phyloP scores from a whole-genome alignment of 1,139 yeast genomes.

The Kodamaea plutei region DNA sequence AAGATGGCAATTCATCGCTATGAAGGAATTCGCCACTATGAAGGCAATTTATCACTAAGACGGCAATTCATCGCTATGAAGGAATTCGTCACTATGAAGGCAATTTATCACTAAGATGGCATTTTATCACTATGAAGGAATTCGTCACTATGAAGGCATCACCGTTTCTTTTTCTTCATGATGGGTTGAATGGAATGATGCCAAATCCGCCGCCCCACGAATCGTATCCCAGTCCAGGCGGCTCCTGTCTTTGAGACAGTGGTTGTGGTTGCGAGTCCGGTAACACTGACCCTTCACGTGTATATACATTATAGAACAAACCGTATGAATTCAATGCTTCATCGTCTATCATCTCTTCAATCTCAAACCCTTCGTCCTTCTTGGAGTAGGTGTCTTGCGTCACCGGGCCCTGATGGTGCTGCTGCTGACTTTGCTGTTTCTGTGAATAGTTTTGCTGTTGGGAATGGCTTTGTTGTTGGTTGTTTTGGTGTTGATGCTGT shows the following conservation, averaged over 20 bases:
- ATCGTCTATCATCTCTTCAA: constrained; percentile 31
- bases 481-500: neutral
- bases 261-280: constrained; percentile 20
- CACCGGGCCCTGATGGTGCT: constrained; percentile 14
- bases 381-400: constrained; percentile 14
- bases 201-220: constrained; percentile 27
- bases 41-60: no score
- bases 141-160: neutral
- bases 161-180: constrained; percentile 11
- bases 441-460: no score
- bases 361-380: constrained; percentile 9
- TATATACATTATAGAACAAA: constrained; percentile 33
- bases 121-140: no score
- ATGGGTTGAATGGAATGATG: constrained; percentile 36
- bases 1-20: no score
- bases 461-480: neutral
- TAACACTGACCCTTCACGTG: constrained; percentile 31
- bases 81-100: no score
- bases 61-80: no score
- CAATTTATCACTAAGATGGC: no score
- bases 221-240: constrained; percentile 14
- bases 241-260: constrained; percentile 11
- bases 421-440: constrained; percentile 5
- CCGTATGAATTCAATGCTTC: constrained; percentile 34
- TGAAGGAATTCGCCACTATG: no score